phyloP scores from a whole-genome alignment of 2,329 filamentous ascomycete species.

The Tolypocladium sp. region DNA sequence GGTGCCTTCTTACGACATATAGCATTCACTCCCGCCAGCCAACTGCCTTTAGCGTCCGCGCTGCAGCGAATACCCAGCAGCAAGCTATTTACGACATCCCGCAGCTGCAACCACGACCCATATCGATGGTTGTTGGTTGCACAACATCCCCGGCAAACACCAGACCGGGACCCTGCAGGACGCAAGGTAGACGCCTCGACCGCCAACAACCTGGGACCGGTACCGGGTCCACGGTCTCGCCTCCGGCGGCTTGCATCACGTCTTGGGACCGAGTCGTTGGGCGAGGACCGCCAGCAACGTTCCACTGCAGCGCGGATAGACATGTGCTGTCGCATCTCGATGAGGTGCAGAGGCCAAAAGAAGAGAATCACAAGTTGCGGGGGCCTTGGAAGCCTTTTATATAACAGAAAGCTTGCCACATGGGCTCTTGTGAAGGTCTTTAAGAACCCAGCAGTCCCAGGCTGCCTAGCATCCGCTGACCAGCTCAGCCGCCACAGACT shows the following conservation, averaged over 20 bases:
- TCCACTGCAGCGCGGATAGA: neutral
- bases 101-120: neutral
- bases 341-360: neutral
- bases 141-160: neutral
- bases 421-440: neutral
- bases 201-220: neutral
- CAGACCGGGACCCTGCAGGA: neutral
- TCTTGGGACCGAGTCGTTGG: neutral
- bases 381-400: neutral
- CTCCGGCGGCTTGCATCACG: neutral
- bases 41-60: neutral
- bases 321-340: neutral
- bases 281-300: neutral
- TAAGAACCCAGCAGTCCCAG: neutral
- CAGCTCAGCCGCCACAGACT: neutral
- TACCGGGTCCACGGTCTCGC: neutral
- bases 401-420: neutral
- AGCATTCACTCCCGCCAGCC: neutral
- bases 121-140: neutral
- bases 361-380: too few relatives aligned
- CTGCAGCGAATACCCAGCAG: neutral
- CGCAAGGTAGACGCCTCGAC: neutral
- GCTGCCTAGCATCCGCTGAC: neutral
- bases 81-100: neutral
- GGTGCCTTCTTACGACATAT: neutral